These are phyloP conservation scores for Phoma sp. DNA, from an alignment of 2,329 filamentous ascomycete species.

Conservation along the genomic window DNA sequence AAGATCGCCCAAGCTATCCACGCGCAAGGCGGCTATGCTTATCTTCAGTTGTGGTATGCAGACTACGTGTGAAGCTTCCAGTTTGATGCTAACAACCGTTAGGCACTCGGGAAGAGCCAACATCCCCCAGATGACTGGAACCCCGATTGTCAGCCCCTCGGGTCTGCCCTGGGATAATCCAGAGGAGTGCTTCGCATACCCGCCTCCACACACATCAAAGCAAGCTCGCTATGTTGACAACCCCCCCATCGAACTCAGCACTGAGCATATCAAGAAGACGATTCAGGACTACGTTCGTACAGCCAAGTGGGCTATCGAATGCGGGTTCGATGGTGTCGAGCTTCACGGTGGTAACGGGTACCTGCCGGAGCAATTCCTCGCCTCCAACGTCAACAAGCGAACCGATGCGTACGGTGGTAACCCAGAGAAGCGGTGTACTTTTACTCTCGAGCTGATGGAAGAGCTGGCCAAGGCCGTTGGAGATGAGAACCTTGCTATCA, in stretches of 20 bases:
- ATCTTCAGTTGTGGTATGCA: constrained; percentile 46
- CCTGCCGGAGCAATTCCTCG: constrained; percentile 59
- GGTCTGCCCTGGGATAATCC: constrained; percentile 56
- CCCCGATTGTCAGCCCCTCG: constrained; percentile 47
- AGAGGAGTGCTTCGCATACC: constrained; percentile 47
- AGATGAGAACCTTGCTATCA: constrained; percentile 34
- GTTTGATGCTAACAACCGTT: background rate
- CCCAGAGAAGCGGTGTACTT: constrained; percentile 59
- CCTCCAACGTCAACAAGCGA: constrained; percentile 56
- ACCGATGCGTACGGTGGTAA: constrained; percentile 59
- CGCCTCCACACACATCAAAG: constrained; percentile 29
- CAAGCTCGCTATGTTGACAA: constrained; percentile 41
- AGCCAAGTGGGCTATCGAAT: constrained; percentile 59
- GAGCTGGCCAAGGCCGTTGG: constrained; percentile 33
- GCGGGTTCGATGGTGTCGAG: constrained; percentile 63
- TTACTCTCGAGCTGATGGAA: constrained; percentile 60
- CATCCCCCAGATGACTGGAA: constrained; percentile 47
- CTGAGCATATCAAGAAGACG: constrained; percentile 53
- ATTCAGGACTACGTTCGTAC: constrained; percentile 54
- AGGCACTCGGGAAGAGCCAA: constrained; percentile 55
- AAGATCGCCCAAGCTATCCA: constrained; percentile 57
- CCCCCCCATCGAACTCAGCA: constrained; percentile 47
- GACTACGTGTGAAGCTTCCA: too few relatives aligned
- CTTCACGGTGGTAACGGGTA: constrained; percentile 59
- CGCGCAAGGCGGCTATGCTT: constrained; percentile 55